Conservation (phyloP, 1,139 yeast species). For the Pichia sp. region DNA sequence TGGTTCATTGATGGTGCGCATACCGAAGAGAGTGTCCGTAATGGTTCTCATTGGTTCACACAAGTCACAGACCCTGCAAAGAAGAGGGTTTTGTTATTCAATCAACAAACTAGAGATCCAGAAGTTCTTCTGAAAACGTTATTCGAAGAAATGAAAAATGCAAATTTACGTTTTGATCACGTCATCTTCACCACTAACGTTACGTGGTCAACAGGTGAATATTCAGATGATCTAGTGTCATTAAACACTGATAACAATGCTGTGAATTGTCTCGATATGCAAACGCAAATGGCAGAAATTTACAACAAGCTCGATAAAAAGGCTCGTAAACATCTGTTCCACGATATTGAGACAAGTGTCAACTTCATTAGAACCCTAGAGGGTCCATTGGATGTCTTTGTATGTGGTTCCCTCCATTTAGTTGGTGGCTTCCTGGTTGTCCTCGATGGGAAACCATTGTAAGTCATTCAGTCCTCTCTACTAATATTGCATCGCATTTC, state of each 20-base stretch:
- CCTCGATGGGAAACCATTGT: conserved; percentile 38
- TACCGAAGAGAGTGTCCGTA: conserved; percentile 77
- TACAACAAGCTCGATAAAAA: conserved; percentile 56
- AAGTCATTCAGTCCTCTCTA: too few relatives aligned
- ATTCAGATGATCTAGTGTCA: conserved; percentile 78
- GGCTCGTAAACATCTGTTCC: conserved; percentile 46
- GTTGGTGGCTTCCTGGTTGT: conserved; percentile 94
- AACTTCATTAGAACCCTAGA: conserved; percentile 42
- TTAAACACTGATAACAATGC: conserved; percentile 72
- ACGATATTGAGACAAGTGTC: conserved; percentile 72
- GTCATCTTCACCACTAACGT: conserved; percentile 87
- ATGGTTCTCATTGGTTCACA: conserved; percentile 75
- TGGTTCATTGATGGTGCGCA: conserved; percentile 98
- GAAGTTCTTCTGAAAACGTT: conserved; percentile 52
- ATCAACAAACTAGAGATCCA: conserved; percentile 92
- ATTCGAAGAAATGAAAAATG: conserved; percentile 32
- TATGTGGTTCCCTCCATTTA: conserved; percentile 88
- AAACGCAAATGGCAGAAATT: conserved; percentile 58
- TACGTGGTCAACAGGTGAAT: conserved; percentile 80
- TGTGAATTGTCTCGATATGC: conserved; percentile 76
- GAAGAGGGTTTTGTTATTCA: conserved; percentile 58
- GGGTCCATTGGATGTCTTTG: conserved; percentile 64
- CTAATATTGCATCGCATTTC: too few relatives aligned
- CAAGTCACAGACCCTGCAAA: conserved; percentile 24
- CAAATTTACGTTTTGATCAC: conserved; percentile 48